Evolutionary conservation across 768 basidiomycete genomes (phyloP), one percentile per base, ranked within the genome.

Genomic region (Pleurotus giganteus): DNA sequence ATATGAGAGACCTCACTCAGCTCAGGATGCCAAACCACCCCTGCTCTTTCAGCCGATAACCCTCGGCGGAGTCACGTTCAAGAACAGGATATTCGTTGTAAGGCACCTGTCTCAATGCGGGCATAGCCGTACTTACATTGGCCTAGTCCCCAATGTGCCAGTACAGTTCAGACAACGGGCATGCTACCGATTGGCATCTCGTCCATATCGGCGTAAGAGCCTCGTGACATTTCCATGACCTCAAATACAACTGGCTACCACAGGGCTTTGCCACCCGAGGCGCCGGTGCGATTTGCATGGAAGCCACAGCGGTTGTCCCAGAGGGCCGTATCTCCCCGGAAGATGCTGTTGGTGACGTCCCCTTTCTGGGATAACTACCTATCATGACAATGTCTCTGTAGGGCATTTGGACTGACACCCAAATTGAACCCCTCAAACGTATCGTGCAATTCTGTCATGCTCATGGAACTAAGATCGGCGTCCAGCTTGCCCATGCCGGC

Each of bases 141-240:
- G 41, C 44, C 7, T 57, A 85, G 85, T 72, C 88, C 9, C 88
- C 88, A 2, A 91, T 92, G 90, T 92, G 91, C 66, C 85, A 87
- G 68, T 94, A 93, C 70, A 87, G 85, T 55, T 76, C 84, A 7
- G 80, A 88, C 42, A 71, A 85, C 49, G 91, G 91, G 0, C 83
- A 88, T 61, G 82, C 84, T 3, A 91, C 90, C 1, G 87, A 91
- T 58, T 92, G 86, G 84, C 92, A 94, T 66, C 68, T 92, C 3
- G 88, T 91, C 15, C 89, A 93, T 64, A 75, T 89, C 29, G 88
- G 88, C 1, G 82, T 82, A 58, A 58, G 53, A 34, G 43, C 21
- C 1, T 42, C 19, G 23, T 15, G 17, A 47, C 2, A 29, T 15
- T 34, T 43, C 13, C 28, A 19, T 34, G 15, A 15, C 32, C 3